Evolutionary conservation across 352 stramenopile genomes (phyloP), one percentile per base, ranked within the genome.

Genomic region (Pythium diclinum): DNA sequence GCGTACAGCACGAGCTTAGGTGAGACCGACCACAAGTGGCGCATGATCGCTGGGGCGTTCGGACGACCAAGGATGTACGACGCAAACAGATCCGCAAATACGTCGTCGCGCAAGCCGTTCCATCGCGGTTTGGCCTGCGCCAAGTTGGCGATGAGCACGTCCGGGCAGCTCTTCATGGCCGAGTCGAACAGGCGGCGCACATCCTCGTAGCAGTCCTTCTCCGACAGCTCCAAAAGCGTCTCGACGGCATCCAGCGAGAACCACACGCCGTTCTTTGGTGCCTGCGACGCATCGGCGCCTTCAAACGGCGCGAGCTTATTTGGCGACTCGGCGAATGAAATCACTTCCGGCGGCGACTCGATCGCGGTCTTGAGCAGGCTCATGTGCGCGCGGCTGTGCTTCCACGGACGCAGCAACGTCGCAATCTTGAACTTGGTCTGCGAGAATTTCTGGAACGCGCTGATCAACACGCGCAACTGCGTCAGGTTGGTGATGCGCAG

Each of bases 31-130:
- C 86, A 95, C 53, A 95, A 65, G 63, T 95, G 82, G 14, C 87
- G 87, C 82, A 95, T 91, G 58, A 95, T 95, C 38, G 91, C 72
- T 56, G 87, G 85, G n/a, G 87, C 85, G 32, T 95, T 95, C 32
- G 85, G 83, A 8, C 87, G 81, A 8, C 83, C 83, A 78, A 92
- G 87, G 51, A 95, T 93, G 67, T 95, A 95, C 57, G 81, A 86
- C 34, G 79, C 82, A 68, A 95, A 93, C 19, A 95, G 63, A 57
- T 95, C 87, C n/a, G 85, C 90, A 64, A 95, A 95, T 16, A 95
- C 75, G 44, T 95, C 85, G 48, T 94, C 87, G 16, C 85, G 85
- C 21, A 95, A 58, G 17, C 78, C 83, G 67, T 94, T 95, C 85
- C 85, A 95, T 13, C 78, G 82, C 56, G 85, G 73, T 8, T 84